phyloP scores from a whole-genome alignment of 768 basidiomycete genomes.

The Hydnum rufescens region DNA sequence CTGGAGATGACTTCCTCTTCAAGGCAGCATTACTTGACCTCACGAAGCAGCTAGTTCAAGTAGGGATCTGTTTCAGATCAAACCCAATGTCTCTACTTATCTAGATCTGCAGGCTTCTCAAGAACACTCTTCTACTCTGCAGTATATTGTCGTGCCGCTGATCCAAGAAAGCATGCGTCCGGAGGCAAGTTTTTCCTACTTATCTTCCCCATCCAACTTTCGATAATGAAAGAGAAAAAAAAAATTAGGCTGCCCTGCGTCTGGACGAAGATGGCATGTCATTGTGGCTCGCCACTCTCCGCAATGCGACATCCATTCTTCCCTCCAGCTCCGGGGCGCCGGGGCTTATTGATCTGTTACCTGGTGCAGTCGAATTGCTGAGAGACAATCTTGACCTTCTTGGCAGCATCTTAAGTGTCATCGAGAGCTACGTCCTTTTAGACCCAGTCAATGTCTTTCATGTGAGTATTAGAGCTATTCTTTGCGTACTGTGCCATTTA shows the following conservation, averaged over 20 bases:
- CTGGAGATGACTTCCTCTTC: conserved; percentile 50
- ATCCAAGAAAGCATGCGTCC: conserved; percentile 44
- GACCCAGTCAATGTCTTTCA: conserved; percentile 42
- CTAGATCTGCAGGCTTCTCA: conserved; percentile 34
- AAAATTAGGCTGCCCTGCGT: conserved; percentile 35
- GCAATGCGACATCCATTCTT: conserved; percentile 38
- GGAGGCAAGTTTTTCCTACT: conserved; percentile 21
- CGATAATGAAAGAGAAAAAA: conserved; percentile 11
- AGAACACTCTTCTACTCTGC: conserved; percentile 36
- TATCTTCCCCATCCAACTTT: not conserved
- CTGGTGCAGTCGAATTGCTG: conserved; percentile 32
- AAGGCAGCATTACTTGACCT: conserved; percentile 51
- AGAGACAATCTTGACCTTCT: conserved; percentile 53
- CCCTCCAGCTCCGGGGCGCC: conserved; percentile 25
- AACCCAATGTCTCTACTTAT: not conserved
- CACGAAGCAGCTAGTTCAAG: conserved; percentile 49
- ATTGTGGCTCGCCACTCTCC: conserved; percentile 54
- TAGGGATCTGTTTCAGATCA: conserved; percentile 7
- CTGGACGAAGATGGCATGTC: conserved; percentile 62
- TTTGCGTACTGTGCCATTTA: not conserved
- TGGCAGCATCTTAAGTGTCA: conserved; percentile 40
- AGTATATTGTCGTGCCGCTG: conserved; percentile 38
- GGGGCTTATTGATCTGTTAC: conserved; percentile 34
- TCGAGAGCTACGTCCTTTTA: conserved; percentile 65
- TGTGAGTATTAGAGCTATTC: conserved; percentile 25